These are phyloP conservation scores for Friedmanniomyces endolithicus DNA, from an alignment of 495 filamentous ascomycete genomes.

Conservation along the genomic window DNA sequence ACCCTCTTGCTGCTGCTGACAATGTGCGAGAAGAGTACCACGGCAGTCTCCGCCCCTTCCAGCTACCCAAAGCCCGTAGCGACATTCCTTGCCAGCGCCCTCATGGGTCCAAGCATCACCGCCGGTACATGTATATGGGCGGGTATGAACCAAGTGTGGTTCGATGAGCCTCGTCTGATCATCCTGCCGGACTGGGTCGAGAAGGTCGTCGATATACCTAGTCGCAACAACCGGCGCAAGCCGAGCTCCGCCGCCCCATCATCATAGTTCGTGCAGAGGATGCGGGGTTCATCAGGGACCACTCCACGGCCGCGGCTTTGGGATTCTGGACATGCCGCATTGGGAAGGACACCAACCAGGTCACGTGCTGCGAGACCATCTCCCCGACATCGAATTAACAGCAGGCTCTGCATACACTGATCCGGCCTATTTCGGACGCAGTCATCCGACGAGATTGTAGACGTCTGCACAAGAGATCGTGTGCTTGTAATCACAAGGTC, in stretches of 20 bases:
- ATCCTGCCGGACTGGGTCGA: no score
- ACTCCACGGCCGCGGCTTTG: neutral
- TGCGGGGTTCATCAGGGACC: neutral
- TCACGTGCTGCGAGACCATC: no score
- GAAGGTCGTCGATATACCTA: no score
- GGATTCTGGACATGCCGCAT: neutral
- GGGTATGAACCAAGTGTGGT: no score
- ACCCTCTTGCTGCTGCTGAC: neutral
- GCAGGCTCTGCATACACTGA: no score
- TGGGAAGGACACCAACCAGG: neutral
- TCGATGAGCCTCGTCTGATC: no score
- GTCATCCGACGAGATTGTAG: no score
- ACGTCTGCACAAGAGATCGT: no score
- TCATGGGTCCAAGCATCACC: neutral
- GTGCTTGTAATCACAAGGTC: no score
- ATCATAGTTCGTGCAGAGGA: neutral
- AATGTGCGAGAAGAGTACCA: neutral
- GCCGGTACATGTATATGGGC: neutral
- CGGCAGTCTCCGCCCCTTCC: neutral
- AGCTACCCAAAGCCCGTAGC: conserved; percentile 12
- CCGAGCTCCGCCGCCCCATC: neutral
- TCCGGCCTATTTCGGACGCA: no score
- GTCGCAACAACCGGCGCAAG: neutral
- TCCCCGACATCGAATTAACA: no score
- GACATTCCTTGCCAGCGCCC: conserved; percentile 4